phyloP scores from a whole-genome alignment of 257 asterid species.

The Lavandula angustifolia region DNA sequence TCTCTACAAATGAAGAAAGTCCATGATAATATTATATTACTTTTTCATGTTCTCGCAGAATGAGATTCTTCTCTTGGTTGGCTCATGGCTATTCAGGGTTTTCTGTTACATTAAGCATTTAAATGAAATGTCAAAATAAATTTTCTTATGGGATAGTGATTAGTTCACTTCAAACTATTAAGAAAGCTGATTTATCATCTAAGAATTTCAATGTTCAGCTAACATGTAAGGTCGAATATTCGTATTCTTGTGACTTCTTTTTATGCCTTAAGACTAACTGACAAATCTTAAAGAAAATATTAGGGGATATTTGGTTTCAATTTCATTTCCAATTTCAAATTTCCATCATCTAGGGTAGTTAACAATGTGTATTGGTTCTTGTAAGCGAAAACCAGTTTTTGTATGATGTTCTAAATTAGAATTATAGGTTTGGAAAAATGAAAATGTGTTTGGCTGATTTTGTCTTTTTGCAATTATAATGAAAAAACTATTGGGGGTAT shows the following conservation, averaged over 20 bases:
- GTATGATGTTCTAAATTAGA: not conserved
- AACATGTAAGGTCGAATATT: not conserved
- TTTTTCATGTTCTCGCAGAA: not conserved
- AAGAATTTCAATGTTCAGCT: slow-evolving; percentile 13
- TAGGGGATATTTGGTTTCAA: not conserved
- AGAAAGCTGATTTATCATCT: slow-evolving; percentile 15
- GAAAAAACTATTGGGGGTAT: not conserved
- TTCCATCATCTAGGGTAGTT: not conserved
- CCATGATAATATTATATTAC: not conserved
- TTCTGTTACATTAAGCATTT: not conserved
- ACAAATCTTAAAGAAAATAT: not conserved
- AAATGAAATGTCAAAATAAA: not conserved
- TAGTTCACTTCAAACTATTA: not conserved
- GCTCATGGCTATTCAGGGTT: slow-evolving; percentile 10
- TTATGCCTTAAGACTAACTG: slow-evolving; percentile 2
- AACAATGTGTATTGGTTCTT: not conserved
- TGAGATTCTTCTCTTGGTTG: not conserved
- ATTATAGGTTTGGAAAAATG: not conserved
- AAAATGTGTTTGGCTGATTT: not conserved
- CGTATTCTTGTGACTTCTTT: slow-evolving; percentile 13
- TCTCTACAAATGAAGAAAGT: slow-evolving; percentile 5
- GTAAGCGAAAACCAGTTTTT: not conserved
- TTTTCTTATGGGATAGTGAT: slow-evolving; percentile 7
- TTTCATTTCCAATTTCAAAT: not conserved
- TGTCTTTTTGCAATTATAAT: not conserved